These are phyloP conservation scores for Fusarium subtropicale DNA, from an alignment of 2,329 filamentous ascomycete genomes.

Conservation along the genomic window DNA sequence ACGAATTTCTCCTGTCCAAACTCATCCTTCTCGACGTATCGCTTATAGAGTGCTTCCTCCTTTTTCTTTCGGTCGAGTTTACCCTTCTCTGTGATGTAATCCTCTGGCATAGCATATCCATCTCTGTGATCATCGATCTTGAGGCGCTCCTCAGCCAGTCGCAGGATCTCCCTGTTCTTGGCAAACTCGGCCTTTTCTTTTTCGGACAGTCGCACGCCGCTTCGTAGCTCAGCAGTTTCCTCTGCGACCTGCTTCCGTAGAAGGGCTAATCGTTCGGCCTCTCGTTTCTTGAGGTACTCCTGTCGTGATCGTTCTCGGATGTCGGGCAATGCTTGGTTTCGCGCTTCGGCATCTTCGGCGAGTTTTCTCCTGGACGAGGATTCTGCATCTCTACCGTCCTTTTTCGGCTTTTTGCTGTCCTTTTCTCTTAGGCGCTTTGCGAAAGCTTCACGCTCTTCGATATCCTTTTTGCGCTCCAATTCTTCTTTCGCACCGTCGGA, in stretches of 20 bases:
- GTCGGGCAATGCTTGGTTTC: slow-evolving; percentile 80
- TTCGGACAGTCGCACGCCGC: slow-evolving; percentile 79
- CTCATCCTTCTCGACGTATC: slow-evolving; percentile 89
- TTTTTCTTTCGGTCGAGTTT: slow-evolving; percentile 90
- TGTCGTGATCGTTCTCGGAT: slow-evolving; percentile 86
- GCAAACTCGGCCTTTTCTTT: slow-evolving; percentile 89
- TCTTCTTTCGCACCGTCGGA: slow-evolving; percentile 71
- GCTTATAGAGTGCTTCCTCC: slow-evolving; percentile 87
- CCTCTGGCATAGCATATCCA: slow-evolving; percentile 92
- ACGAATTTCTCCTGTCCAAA: slow-evolving; percentile 89
- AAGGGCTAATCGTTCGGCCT: slow-evolving; percentile 86
- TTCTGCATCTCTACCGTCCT: slow-evolving; percentile 68
- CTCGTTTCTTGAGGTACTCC: slow-evolving; percentile 93
- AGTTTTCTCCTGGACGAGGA: slow-evolving; percentile 66
- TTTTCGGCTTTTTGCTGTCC: slow-evolving; percentile 77
- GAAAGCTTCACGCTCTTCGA: slow-evolving; percentile 82
- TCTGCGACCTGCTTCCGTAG: slow-evolving; percentile 90
- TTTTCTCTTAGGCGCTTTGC: slow-evolving; percentile 79
- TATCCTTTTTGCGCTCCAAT: slow-evolving; percentile 71
- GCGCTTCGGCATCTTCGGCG: slow-evolving; percentile 69
- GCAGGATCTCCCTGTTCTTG: slow-evolving; percentile 84
- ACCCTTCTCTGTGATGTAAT: slow-evolving; percentile 94
- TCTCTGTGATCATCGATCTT: slow-evolving; percentile 92
- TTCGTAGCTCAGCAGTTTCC: slow-evolving; percentile 83
- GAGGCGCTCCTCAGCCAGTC: slow-evolving; percentile 84